Base-by-base conservation (phyloP, 2,329 filamentous ascomycete genomes). In the Orbilia brochopaga region DNA sequence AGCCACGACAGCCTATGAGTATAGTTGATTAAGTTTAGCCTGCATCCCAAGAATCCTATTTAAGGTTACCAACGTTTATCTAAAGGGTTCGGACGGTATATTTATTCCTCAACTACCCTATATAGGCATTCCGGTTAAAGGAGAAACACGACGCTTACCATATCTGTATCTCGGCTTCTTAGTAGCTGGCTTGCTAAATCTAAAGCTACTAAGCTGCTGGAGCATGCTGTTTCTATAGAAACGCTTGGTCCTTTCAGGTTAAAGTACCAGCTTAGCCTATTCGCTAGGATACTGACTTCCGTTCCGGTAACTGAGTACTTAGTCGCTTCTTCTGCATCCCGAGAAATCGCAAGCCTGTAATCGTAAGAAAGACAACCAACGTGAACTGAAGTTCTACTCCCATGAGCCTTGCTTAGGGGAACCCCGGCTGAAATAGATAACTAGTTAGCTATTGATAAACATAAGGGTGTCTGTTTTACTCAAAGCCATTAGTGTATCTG, bases 161-260 rank as follows among this genome's bases (percentile, higher is more conserved):
- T 75, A 5, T 74, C 70, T 8, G 76, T 77, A 23, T 79, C 78
- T 6, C 81, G 80, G 21, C 75, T 78, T 6, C 81, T 78, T 0
- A 87, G 77, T 23, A 81, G 83, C 57, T 84, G 82, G 17, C 81
- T 82, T 1, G 83, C 85, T 35, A 84, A 77, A 74, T 87, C 83
- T 2, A 87, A 79, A 0, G 83, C 82, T 2, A 85, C 82, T 19
- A 87, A 79, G 54, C 83, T 84, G 10, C 82, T 82, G 23, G 84
- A 86, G 46, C 85, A 87, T 19, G 84, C 85, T 0, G 85, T 87
- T 58, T 87, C 85, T 13, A 87, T 78, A 0, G 63, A 37, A 4
- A 67, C 46, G 40, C 63, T 67, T 10, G 63, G 63, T 2, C 63
- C 63, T 15, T 76, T 76, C 44, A 81, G 78, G 67, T 81, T 78